A percentile compares a stretch with the other conserved stretches of the same genome.
phyloP scores from a whole-genome alignment of 164 flowering plant genomes.

The Dillenia suffruticosa region DNA sequence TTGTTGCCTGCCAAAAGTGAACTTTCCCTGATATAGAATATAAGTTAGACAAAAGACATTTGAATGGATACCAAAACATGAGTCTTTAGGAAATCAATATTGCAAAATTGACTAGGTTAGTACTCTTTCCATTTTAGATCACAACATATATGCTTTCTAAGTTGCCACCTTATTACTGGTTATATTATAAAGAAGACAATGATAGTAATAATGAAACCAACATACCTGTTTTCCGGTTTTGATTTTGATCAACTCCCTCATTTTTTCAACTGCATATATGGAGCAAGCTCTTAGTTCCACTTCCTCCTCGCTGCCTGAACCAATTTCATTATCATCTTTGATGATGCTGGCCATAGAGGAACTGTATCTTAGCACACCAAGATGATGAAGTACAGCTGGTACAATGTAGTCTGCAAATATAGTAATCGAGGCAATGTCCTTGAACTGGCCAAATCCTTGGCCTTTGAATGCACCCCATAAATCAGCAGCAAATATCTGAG shows the following conservation, averaged over 20 bases:
- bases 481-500: slow-evolving; percentile 97
- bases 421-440: slow-evolving; percentile 68
- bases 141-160: too few relatives aligned
- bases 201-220: not conserved
- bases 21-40: too few relatives aligned
- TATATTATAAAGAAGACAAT: not conserved
- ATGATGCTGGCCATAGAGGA: slow-evolving; percentile 47
- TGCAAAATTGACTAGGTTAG: not conserved
- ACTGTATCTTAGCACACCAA: slow-evolving; percentile 83
- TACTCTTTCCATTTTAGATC: too few relatives aligned
- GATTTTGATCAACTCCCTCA: slow-evolving; percentile 53
- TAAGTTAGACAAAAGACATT: too few relatives aligned
- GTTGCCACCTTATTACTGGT: too few relatives aligned
- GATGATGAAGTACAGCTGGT: slow-evolving; percentile 81
- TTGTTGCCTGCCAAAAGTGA: too few relatives aligned
- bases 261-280: slow-evolving; percentile 84
- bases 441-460: slow-evolving; percentile 75
- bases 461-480: slow-evolving; percentile 96
- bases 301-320: slow-evolving; percentile 89
- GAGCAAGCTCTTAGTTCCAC: slow-evolving; percentile 91
- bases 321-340: slow-evolving; percentile 51
- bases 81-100: not conserved
- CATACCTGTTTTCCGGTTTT: slow-evolving; percentile 76
- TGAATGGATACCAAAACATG: not conserved
- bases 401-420: slow-evolving; percentile 95